Evolutionary conservation across 1,284 basidiomycete species (phyloP).

Genomic region (Trichosporon coremiiforme): DNA sequence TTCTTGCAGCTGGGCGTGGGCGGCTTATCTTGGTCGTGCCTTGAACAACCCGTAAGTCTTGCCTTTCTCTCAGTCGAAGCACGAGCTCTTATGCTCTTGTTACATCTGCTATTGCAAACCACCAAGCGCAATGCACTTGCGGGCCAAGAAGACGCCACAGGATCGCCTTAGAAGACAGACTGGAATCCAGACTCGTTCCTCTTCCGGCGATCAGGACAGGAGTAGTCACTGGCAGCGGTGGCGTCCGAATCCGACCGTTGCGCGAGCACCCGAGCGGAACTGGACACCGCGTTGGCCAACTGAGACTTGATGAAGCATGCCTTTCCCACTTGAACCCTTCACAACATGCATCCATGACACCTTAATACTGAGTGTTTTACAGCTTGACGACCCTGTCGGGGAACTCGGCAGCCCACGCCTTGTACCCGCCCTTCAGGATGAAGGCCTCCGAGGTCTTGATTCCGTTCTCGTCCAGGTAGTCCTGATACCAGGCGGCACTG

Average conservation of each 20-base stretch:
- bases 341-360: not conserved
- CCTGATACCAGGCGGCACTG: slow-evolving; percentile 51
- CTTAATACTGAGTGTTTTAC: not conserved
- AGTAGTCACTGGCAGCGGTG: slow-evolving; percentile 1
- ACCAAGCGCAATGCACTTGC: too few relatives aligned
- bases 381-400: slow-evolving; percentile 29
- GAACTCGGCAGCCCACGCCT: slow-evolving; percentile 32
- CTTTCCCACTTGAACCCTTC: too few relatives aligned
- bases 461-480: slow-evolving; percentile 37
- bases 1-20: not conserved
- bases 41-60: not conserved
- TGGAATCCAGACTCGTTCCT: not conserved
- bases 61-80: too few relatives aligned
- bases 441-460: slow-evolving; percentile 29
- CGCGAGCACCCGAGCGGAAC: not conserved
- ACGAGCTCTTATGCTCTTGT: too few relatives aligned
- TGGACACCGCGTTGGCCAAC: not conserved
- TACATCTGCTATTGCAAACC: too few relatives aligned
- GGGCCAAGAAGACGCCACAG: not conserved
- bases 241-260: slow-evolving; percentile 10
- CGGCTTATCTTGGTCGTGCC: not conserved
- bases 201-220: not conserved
- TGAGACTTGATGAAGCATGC: not conserved
- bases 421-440: slow-evolving; percentile 49
- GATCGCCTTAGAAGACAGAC: not conserved